phyloP scores from a whole-genome alignment of 2,329 filamentous ascomycete genomes.

The Penicillium sp. region DNA sequence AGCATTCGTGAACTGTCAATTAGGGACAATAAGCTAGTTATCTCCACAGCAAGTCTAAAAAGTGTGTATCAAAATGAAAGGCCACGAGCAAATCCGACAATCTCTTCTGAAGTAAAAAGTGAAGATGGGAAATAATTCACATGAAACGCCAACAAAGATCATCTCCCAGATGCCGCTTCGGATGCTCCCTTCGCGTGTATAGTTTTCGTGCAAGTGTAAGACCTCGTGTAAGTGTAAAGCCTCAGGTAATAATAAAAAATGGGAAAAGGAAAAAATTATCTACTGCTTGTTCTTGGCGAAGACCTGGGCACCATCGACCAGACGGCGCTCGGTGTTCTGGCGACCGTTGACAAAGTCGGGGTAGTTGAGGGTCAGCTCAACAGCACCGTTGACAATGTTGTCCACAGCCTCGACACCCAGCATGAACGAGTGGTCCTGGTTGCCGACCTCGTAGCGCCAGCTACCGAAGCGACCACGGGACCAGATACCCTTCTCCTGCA shows the following conservation, averaged over 20 bases:
- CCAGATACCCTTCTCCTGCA: constrained; percentile 87
- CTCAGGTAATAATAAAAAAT: constrained; percentile 5
- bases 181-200: constrained; percentile 27
- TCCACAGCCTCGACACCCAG: constrained; percentile 91
- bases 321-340: constrained; percentile 61
- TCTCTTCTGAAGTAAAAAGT: constrained; percentile 10
- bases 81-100: constrained; percentile 17
- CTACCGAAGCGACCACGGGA: constrained; percentile 95
- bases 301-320: constrained; percentile 61
- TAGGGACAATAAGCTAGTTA: background rate
- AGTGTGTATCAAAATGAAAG: constrained; percentile 18
- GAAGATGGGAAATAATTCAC: constrained; percentile 24
- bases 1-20: constrained; percentile 1
- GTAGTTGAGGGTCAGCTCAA: constrained; percentile 93
- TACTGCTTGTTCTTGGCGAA: constrained; percentile 51
- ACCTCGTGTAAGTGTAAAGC: constrained; percentile 22
- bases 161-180: constrained; percentile 35
- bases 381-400: constrained; percentile 82
- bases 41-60: constrained; percentile 20
- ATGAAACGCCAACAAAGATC: constrained; percentile 34
- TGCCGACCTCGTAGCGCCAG: constrained; percentile 96
- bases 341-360: constrained; percentile 88
- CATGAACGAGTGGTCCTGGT: constrained; percentile 99
- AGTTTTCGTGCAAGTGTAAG: constrained; percentile 19
- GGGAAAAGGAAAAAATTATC: constrained; percentile 15